Evolutionary conservation across 140 eudicot species (phyloP), one percentile per base, ranked within the genome.

Genomic region (Cichorium intybus): DNA sequence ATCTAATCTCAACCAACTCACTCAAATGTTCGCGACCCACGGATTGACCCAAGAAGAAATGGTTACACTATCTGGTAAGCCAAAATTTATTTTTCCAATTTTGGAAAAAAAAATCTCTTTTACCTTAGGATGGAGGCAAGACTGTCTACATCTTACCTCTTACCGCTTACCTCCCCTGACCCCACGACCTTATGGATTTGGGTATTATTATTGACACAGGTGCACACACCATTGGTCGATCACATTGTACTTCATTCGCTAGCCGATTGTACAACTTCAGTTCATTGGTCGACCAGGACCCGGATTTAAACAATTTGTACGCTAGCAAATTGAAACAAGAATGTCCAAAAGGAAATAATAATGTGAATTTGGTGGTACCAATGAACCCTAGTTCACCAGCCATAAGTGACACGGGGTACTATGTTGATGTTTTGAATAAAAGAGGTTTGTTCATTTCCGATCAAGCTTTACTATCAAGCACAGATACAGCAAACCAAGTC

Each of bases 221-320:
- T n/a, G 84, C 91, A 14, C 95, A 84, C 71, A 84, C 95, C 20
- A 66, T 87, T 2, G 97, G 97, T 7, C 81, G 87, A 20, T 50
- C 97, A 18, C 89, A 84, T 47, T 86, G 95, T 75, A 70, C 82
- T 6, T 79, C 97, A 54, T 84, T 90, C 71, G 69, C 71, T 6
- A 66, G 60, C 77, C 68, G 97, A 56, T 69, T 90, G 10, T 86
- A 79, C 76, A 81, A 41, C 59, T 90, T 74, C 85, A 84, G 39
- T 66, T 4, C 76, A 10, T 69, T 81, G 1, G 43, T 24, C 7
- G 66, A 56, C 27, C 82, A 66, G 28, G 95, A 90, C 74, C 90
- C 97, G 11, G 78, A 56, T 61, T 39, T 90, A 29, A 70, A 86
- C 62, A 22, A 70, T 0, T 0, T 2, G 4, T 90, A 87, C 37